phyloP scores from a whole-genome alignment of 257 asterid genomes.

The Agastache rugosa region DNA sequence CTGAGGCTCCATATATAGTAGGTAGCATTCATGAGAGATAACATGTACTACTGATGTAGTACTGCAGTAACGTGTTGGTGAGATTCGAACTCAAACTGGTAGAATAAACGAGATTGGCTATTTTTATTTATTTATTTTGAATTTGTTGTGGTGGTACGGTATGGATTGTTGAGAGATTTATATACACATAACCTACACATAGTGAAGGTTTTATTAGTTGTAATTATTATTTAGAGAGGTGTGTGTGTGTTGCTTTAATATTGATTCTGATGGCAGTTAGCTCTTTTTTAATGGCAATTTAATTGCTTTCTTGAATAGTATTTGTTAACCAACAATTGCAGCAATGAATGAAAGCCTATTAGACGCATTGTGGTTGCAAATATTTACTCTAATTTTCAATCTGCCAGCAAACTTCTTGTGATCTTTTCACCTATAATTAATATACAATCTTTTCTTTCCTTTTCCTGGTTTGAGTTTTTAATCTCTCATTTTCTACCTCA shows the following conservation, averaged over 20 bases:
- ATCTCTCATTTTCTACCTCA: constrained; percentile 37
- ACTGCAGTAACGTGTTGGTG: neutral
- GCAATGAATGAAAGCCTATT: constrained; percentile 42
- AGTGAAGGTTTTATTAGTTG: constrained; percentile 1
- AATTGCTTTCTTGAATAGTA: constrained; percentile 36
- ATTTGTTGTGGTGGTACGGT: neutral
- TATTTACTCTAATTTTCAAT: constrained; percentile 40
- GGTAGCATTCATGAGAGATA: neutral
- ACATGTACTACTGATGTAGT: neutral
- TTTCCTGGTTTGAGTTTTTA: constrained; percentile 29
- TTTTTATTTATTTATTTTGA: neutral
- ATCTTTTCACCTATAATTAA: constrained; percentile 39
- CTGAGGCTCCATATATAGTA: constrained; percentile 16
- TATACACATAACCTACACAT: neutral
- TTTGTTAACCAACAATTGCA: constrained; percentile 46
- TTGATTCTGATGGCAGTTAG: constrained; percentile 46
- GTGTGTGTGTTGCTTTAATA: constrained; percentile 31
- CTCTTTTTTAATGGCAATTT: constrained; percentile 36
- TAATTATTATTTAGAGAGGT: constrained; percentile 31
- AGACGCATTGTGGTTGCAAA: constrained; percentile 42
- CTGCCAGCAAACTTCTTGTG: constrained; percentile 53
- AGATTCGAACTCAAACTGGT: neutral
- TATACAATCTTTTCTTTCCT: constrained; percentile 19
- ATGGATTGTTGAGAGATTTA: neutral
- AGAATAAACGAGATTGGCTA: neutral